Evolutionary conservation across 2,329 filamentous ascomycete species (phyloP).

Genomic region (Tolypocladium ophioglossoides): DNA sequence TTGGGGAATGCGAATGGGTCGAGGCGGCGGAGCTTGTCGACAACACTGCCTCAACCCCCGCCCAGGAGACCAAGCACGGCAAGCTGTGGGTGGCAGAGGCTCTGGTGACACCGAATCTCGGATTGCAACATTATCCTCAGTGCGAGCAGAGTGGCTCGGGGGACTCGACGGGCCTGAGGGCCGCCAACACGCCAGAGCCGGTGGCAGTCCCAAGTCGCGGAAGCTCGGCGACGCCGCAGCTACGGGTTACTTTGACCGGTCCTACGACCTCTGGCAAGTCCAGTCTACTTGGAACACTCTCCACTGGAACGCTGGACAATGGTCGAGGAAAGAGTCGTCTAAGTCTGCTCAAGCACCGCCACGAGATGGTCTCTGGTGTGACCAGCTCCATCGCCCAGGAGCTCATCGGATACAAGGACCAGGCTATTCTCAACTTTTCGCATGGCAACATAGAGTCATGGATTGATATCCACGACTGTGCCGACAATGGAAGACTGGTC

Average conservation of each 20-base stretch:
- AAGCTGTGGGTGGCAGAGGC: slow-evolving; percentile 85
- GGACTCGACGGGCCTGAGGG: background rate
- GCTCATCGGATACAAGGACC: slow-evolving; percentile 67
- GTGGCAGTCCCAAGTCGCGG: slow-evolving; percentile 24
- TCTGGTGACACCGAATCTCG: slow-evolving; percentile 65
- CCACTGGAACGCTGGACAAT: slow-evolving; percentile 82
- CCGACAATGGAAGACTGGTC: slow-evolving; percentile 64
- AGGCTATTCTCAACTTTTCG: slow-evolving; percentile 67
- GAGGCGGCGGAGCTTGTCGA: slow-evolving; percentile 29
- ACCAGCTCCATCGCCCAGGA: slow-evolving; percentile 95
- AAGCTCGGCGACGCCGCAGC: slow-evolving; percentile 55
- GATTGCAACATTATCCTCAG: slow-evolving; percentile 14
- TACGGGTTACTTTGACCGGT: slow-evolving; percentile 79
- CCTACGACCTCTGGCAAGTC: slow-evolving; percentile 90
- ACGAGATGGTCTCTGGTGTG: slow-evolving; percentile 83
- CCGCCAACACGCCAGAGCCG: slow-evolving; percentile 2
- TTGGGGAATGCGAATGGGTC: slow-evolving; percentile 74
- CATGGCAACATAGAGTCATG: slow-evolving; percentile 82
- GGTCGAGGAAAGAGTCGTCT: slow-evolving; percentile 82
- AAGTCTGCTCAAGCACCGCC: slow-evolving; percentile 80
- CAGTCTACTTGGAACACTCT: slow-evolving; percentile 76
- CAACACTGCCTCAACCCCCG: slow-evolving; percentile 11
- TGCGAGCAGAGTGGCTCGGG: background rate
- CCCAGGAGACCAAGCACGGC: slow-evolving; percentile 23
- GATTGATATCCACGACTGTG: slow-evolving; percentile 82